Conservation (phyloP, 495 filamentous ascomycete species). For the Aspergillus taichungensis region DNA sequence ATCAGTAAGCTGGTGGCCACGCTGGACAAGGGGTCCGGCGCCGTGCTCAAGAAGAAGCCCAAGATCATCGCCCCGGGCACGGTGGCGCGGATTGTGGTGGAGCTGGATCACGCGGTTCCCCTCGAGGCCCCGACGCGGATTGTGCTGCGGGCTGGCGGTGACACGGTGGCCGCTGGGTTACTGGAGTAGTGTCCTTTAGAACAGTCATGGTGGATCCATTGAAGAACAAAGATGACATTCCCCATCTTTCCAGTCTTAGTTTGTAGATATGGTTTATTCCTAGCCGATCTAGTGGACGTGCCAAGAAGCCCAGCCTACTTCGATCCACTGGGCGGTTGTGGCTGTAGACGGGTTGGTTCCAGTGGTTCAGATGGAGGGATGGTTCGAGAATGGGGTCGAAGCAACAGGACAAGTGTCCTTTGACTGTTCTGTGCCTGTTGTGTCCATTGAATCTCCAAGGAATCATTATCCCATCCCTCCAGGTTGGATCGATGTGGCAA, state of each 20-base stretch:
- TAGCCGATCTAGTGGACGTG: no score
- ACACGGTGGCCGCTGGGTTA: slow-evolving; percentile 80
- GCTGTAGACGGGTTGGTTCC: no score
- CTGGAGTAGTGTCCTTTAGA: slow-evolving; percentile 45
- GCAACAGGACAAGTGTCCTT: slow-evolving; percentile 1
- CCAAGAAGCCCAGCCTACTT: no score
- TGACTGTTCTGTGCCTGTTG: not conserved
- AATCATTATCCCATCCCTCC: no score
- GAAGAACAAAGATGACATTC: not conserved
- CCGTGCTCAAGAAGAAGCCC: slow-evolving; percentile 69
- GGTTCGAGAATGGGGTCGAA: no score
- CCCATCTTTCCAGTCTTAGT: no score
- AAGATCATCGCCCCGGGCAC: slow-evolving; percentile 66
- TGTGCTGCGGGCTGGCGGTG: slow-evolving; percentile 69
- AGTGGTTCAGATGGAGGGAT: no score
- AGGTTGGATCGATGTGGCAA: no score
- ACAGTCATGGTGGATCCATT: not conserved
- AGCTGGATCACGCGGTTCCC: slow-evolving; percentile 66
- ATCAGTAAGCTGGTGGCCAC: slow-evolving; percentile 60
- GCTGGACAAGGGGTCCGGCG: slow-evolving; percentile 66
- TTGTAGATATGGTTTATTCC: no score
- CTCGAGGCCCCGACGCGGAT: slow-evolving; percentile 69
- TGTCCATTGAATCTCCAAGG: not conserved
- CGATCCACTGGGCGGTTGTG: no score
- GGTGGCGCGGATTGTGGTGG: slow-evolving; percentile 59